Evolutionary conservation across 2,329 filamentous ascomycete species (phyloP).

Genomic region (Stemphylium beticola): DNA sequence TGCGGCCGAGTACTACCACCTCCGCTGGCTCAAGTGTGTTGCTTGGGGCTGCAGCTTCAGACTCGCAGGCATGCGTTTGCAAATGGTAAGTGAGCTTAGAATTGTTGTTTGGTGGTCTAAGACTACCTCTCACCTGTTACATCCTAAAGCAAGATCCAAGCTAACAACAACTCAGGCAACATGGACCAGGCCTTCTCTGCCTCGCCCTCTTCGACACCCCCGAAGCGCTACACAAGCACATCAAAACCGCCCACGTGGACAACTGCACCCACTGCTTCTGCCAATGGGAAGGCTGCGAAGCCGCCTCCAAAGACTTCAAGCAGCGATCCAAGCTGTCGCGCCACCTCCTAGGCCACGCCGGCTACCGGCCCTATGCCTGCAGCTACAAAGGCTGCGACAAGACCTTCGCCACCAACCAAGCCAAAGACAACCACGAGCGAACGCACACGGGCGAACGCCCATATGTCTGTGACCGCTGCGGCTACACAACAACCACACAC

Average conservation of each 20-base stretch:
- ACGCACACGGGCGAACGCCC: slow-evolving; percentile 48
- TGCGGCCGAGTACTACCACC: slow-evolving; percentile 22
- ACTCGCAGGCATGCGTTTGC: slow-evolving; percentile 31
- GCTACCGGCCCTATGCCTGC: slow-evolving; percentile 47
- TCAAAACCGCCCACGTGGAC: slow-evolving; percentile 45
- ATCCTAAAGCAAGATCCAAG: neutral
- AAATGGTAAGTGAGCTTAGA: slow-evolving; percentile 33
- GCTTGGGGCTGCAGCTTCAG: slow-evolving; percentile 6
- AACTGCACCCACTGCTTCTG: slow-evolving; percentile 44
- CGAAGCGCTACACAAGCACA: slow-evolving; percentile 44
- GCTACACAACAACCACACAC: slow-evolving; percentile 48
- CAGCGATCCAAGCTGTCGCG: slow-evolving; percentile 49
- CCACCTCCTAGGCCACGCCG: slow-evolving; percentile 47
- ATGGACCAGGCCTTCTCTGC: slow-evolving; percentile 34
- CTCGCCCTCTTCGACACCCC: slow-evolving; percentile 36
- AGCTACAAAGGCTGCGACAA: slow-evolving; percentile 45
- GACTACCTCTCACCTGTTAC: neutral
- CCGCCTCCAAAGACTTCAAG: slow-evolving; percentile 46
- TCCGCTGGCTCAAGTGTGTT: slow-evolving; percentile 12
- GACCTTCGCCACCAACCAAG: slow-evolving; percentile 50
- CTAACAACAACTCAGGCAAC: slow-evolving; percentile 24
- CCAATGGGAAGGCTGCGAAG: slow-evolving; percentile 46
- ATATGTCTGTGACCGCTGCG: slow-evolving; percentile 46
- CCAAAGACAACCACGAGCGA: slow-evolving; percentile 49
- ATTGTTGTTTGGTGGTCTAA: neutral